Conservation (phyloP, 163 green algal species). For the Prototheca stagnorum region DNA sequence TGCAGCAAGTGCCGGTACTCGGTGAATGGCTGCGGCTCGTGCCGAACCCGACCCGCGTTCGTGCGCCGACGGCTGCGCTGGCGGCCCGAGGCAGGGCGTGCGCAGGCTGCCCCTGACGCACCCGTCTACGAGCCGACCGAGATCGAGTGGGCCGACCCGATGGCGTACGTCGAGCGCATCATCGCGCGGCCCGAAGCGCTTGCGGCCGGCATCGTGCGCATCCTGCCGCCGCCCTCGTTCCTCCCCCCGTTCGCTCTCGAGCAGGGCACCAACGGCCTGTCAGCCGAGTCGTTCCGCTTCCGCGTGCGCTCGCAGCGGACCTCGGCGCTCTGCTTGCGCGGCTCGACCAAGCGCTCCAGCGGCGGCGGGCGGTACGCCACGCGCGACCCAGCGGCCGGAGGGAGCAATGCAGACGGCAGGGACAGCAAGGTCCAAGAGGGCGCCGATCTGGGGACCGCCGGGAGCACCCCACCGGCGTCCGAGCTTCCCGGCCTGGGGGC, state of each 20-base stretch:
- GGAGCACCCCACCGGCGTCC: too few relatives aligned
- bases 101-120: constrained; percentile 15
- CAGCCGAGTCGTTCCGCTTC: constrained; percentile 44
- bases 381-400: not conserved
- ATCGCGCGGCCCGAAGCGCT: constrained; percentile 35
- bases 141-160: constrained; percentile 71
- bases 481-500: too few relatives aligned
- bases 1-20: constrained; percentile 37
- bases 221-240: constrained; percentile 45
- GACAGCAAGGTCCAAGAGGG: not conserved
- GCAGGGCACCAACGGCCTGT: constrained; percentile 29
- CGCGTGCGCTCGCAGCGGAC: constrained; percentile 41
- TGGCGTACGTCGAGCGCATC: constrained; percentile 73
- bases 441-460: not conserved
- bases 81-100: constrained; percentile 13
- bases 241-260: constrained; percentile 52
- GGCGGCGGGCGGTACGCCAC: not conserved
- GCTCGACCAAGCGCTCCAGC: too few relatives aligned
- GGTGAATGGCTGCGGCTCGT: constrained; percentile 27
- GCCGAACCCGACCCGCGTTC: constrained; percentile 17
- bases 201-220: constrained; percentile 45
- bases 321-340: constrained; percentile 33
- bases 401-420: too few relatives aligned
- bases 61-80: constrained; percentile 20
- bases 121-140: constrained; percentile 56